Evolutionary conservation across 352 stramenopile species (phyloP).

Genomic region (Phytophthora palmivora): DNA sequence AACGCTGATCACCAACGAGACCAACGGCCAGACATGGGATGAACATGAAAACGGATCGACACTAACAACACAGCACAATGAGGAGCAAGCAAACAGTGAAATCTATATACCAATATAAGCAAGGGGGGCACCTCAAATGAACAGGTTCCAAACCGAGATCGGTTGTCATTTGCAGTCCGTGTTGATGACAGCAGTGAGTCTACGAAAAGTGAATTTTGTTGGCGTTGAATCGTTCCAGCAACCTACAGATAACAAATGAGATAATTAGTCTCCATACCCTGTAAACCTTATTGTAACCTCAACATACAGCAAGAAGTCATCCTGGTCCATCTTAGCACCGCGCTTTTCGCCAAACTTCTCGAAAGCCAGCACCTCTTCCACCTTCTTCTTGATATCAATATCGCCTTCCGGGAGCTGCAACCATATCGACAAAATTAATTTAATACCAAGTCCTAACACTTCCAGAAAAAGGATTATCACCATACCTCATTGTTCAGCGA

Average conservation of each 20-base stretch:
- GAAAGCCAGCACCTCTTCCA: slow-evolving; percentile 94
- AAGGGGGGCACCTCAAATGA: slow-evolving; percentile 13
- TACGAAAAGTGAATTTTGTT: slow-evolving; percentile 97
- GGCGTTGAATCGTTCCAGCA: slow-evolving; percentile 97
- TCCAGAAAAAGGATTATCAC: background rate
- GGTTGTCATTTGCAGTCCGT: slow-evolving; percentile 1
- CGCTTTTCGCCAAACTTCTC: slow-evolving; percentile 90
- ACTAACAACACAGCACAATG: background rate
- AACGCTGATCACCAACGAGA: slow-evolving; percentile 2
- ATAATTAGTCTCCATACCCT: background rate
- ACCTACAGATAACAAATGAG: slow-evolving; percentile 37
- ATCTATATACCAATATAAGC: slow-evolving; percentile 38
- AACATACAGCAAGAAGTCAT: slow-evolving; percentile 96
- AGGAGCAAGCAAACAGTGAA: slow-evolving; percentile 33
- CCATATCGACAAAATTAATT: background rate
- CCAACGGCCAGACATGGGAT: slow-evolving; percentile 18
- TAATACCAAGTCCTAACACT: background rate
- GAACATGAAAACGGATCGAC: slow-evolving; percentile 22
- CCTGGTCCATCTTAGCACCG: slow-evolving; percentile 97
- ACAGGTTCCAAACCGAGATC: slow-evolving; percentile 23
- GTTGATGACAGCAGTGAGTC: slow-evolving; percentile 21
- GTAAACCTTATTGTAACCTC: background rate
- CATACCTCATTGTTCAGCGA: slow-evolving; percentile 90
- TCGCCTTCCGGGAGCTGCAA: slow-evolving; percentile 69
- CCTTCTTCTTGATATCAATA: slow-evolving; percentile 92